Evolutionary conservation across 2,329 filamentous ascomycete genomes (phyloP), one percentile per base, ranked within the genome.

Genomic region (Neonectria ditissima): DNA sequence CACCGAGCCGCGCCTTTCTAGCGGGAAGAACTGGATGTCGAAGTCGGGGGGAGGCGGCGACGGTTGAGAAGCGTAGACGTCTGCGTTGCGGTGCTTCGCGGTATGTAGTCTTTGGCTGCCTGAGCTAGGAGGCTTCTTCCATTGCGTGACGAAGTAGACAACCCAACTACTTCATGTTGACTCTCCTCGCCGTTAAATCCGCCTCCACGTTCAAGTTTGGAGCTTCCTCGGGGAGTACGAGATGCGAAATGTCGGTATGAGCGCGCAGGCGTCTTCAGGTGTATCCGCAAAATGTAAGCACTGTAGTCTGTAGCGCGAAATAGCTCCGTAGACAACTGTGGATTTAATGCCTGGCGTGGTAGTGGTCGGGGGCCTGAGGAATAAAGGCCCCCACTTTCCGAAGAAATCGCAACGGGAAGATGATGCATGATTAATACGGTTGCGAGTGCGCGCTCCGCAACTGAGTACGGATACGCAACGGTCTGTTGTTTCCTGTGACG

Each of bases 371-470:
- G 57, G 22, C 18, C 18, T 16, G 16, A 18, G 48, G n/a, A n/a
- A 20, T 54, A 37, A 16, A 47, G 32, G 10, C 37, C 59, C 45
- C 59, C 52, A 51, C 59, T 37, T 55, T 55, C 59, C 59, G 52
- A 41, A 4, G 6, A 26, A 26, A 26, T 6, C 24, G 6, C 24
- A 2, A 20, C 7, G 37, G 37, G 14, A 34, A 54, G 18, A 20
- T 41, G 7, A n/a, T 4, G 37, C 18, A 41, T 18, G 2, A 39
- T 4, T 26, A 26, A 26, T 6, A 26, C 24, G 9, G 30, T 9
- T 32, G 30, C 30, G 30, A 9, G 30, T 32, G 30, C 24, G 24
- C 6, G 24, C 24, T 26, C 24, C 24, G 24, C 24, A 26, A 26
- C 24, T 26, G 24, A 26, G 24, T 26, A 26, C 34, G 34, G 34